Evolutionary conservation across 2,329 filamentous ascomycete genomes (phyloP).

Genomic region (Diaporthe sp.): DNA sequence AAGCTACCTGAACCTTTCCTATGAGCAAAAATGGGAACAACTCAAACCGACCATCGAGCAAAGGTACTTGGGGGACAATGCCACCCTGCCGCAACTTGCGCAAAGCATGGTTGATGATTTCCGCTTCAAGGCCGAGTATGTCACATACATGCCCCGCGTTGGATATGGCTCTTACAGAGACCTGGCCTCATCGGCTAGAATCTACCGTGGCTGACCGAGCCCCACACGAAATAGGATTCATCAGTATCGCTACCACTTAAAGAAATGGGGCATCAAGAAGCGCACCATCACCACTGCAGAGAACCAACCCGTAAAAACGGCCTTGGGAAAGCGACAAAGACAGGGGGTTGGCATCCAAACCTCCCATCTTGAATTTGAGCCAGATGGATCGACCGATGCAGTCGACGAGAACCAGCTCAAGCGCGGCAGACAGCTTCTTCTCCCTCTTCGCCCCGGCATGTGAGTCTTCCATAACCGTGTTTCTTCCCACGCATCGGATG

Average conservation of each 20-base stretch:
- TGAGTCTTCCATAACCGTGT: neutral
- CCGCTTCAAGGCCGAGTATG: no score
- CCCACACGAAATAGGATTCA: slow-evolving; percentile 39
- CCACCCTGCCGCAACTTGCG: no score
- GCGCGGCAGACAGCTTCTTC: slow-evolving; percentile 16
- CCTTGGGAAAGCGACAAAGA: neutral
- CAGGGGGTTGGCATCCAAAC: neutral
- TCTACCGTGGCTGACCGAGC: neutral
- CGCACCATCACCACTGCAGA: slow-evolving; percentile 42
- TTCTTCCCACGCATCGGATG: no score
- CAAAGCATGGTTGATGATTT: no score
- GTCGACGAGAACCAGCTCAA: slow-evolving; percentile 43
- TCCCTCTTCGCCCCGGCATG: slow-evolving; percentile 18
- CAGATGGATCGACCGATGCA: slow-evolving; percentile 37
- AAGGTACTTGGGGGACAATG: no score
- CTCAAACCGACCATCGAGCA: no score
- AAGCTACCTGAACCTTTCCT: no score
- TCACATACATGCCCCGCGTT: no score
- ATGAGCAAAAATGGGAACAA: no score
- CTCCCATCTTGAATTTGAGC: slow-evolving; percentile 35
- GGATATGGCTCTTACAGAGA: no score
- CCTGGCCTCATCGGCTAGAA: no score
- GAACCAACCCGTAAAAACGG: slow-evolving; percentile 39
- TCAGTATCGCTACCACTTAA: slow-evolving; percentile 37
- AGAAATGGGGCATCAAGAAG: slow-evolving; percentile 30